A percentile compares a stretch with the other conserved stretches of the same genome.
Conservation (phyloP, 2,329 filamentous ascomycete genomes). For the Clonostachys rosea region DNA sequence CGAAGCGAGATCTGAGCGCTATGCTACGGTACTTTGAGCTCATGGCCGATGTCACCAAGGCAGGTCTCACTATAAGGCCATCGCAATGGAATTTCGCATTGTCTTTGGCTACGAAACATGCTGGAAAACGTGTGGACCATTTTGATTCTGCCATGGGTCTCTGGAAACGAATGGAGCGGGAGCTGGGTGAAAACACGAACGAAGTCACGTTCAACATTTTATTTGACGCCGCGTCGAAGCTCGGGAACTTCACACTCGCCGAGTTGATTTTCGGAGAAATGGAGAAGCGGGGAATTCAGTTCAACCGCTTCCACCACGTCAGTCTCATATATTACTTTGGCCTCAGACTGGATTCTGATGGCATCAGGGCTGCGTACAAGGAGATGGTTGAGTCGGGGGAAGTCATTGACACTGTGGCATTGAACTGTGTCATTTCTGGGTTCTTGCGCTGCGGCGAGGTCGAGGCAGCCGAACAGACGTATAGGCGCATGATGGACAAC, state of each 20-base stretch:
- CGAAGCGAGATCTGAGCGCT: conserved; percentile 48
- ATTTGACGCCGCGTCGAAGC: conserved; percentile 82
- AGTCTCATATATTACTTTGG: conserved; percentile 83
- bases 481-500: conserved; percentile 74
- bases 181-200: conserved; percentile 31
- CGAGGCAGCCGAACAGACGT: conserved; percentile 72
- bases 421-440: conserved; percentile 82
- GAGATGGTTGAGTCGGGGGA: conserved; percentile 82
- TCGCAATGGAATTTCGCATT: conserved; percentile 83
- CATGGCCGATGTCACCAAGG: conserved; percentile 75
- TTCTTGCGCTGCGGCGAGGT: conserved; percentile 75
- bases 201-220: conserved; percentile 90
- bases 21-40: conserved; percentile 83
- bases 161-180: conserved; percentile 87
- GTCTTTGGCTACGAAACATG: conserved; percentile 70
- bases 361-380: conserved; percentile 71
- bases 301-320: conserved; percentile 77
- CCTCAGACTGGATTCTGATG: conserved; percentile 66
- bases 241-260: conserved; percentile 77
- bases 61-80: conserved; percentile 62
- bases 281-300: conserved; percentile 58
- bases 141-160: conserved; percentile 60
- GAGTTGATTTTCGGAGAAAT: conserved; percentile 85
- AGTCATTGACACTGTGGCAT: conserved; percentile 78
- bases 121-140: conserved; percentile 47